Conservation (phyloP, 305 asterid genomes). For the Caryopteris hybrid region DNA sequence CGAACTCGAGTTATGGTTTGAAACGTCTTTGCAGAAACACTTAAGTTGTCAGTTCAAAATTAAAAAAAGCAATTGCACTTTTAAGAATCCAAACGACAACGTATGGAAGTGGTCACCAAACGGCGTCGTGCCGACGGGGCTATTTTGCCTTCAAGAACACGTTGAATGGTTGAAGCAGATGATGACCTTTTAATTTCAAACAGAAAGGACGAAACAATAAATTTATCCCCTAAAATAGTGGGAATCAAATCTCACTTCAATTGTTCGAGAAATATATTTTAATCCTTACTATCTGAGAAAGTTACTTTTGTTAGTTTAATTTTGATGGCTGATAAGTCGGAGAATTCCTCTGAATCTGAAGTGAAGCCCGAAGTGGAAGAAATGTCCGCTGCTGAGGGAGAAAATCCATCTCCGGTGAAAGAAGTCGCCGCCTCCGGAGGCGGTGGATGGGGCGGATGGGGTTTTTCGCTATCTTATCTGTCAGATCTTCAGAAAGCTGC, state of each 20-base stretch:
- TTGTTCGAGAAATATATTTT: background rate
- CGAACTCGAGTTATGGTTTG: too few relatives aligned
- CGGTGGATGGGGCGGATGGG: constrained; percentile 67
- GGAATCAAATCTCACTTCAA: background rate
- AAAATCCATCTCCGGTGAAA: constrained; percentile 14
- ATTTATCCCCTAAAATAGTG: background rate
- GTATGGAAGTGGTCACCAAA: background rate
- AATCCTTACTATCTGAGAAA: background rate
- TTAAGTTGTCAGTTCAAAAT: too few relatives aligned
- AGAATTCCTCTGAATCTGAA: constrained; percentile 31
- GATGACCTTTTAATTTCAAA: constrained; percentile 16
- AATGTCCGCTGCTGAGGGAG: constrained; percentile 16
- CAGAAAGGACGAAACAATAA: background rate
- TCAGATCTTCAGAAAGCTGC: constrained; percentile 68
- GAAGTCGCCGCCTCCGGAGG: constrained; percentile 18
- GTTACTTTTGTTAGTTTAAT: background rate
- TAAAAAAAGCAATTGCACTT: too few relatives aligned
- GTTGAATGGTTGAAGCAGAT: constrained; percentile 12
- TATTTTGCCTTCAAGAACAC: constrained; percentile 18
- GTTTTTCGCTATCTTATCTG: constrained; percentile 50
- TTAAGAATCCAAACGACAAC: constrained; percentile 3
- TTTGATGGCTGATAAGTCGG: constrained; percentile 38
- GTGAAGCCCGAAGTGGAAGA: constrained; percentile 29
- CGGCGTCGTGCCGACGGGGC: constrained; percentile 11
- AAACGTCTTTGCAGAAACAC: too few relatives aligned